Conservation (phyloP, 495 filamentous ascomycete species). For the Aspergillus bridgeri region DNA sequence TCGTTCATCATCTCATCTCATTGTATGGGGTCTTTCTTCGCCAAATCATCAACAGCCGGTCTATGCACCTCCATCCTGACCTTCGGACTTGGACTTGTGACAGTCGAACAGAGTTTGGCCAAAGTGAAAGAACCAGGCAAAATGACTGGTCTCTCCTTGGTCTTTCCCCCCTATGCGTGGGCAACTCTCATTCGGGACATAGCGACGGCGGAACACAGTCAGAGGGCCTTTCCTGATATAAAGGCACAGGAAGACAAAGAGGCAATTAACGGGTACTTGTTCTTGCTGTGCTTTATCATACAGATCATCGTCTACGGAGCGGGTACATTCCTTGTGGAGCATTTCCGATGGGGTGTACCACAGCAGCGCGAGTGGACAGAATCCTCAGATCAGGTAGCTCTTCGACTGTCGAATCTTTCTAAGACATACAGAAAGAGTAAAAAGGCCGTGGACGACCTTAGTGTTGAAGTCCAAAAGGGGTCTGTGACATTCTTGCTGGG, state of each 20-base stretch:
- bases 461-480: not conserved
- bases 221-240: not conserved
- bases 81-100: not conserved
- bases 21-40: not conserved
- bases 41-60: not conserved
- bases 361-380: not conserved
- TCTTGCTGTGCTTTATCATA: not conserved
- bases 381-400: not conserved
- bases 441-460: not conserved
- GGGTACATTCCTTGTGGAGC: not conserved
- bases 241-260: not conserved
- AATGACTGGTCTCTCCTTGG: not conserved
- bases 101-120: not conserved
- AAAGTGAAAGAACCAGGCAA: not conserved
- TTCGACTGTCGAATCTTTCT: not conserved
- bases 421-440: not conserved
- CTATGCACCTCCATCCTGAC: not conserved
- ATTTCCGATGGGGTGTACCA: not conserved
- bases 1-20: not conserved
- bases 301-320: not conserved
- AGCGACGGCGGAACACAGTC: not conserved
- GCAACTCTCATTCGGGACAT: not conserved
- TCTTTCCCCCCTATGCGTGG: not conserved
- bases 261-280: not conserved
- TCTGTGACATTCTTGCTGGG: not conserved